Conservation (phyloP, 2,329 filamentous ascomycete species). For the Graphilbum sp. region DNA sequence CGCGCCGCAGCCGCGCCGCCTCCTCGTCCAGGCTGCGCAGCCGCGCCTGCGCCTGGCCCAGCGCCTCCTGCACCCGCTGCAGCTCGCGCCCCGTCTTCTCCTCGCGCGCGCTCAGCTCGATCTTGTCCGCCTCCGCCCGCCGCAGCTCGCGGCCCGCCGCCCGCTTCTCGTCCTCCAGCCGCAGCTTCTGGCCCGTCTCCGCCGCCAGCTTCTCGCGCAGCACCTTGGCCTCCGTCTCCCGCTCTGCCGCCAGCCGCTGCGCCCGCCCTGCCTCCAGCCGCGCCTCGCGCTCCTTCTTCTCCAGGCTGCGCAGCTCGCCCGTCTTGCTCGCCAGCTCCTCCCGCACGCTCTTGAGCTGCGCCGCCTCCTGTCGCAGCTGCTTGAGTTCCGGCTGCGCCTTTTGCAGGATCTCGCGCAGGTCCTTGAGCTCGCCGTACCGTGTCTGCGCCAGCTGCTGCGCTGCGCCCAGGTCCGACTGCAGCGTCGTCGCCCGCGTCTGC, state of each 20-base stretch:
- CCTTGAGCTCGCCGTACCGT: slow-evolving; percentile 74
- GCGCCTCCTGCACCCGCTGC: slow-evolving; percentile 54
- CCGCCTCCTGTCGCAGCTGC: slow-evolving; percentile 59
- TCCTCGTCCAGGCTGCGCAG: slow-evolving; percentile 59
- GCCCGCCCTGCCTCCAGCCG: slow-evolving; percentile 55
- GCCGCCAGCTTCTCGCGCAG: slow-evolving; percentile 64
- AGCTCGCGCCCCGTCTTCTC: slow-evolving; percentile 61
- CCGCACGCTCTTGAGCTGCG: slow-evolving; percentile 55
- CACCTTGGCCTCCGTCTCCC: slow-evolving; percentile 60
- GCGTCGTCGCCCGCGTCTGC: slow-evolving; percentile 47
- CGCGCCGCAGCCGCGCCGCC: slow-evolving; percentile 47
- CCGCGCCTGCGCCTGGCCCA: slow-evolving; percentile 45
- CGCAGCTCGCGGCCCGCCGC: slow-evolving; percentile 62
- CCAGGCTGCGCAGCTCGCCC: slow-evolving; percentile 55
- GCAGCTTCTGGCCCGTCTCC: slow-evolving; percentile 54
- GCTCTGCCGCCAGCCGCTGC: slow-evolving; percentile 54
- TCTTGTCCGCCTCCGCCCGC: slow-evolving; percentile 60
- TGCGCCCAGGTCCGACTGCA: slow-evolving; percentile 73
- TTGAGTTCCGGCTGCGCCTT: slow-evolving; percentile 79
- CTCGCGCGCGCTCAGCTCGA: slow-evolving; percentile 55
- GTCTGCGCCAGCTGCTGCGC: slow-evolving; percentile 75
- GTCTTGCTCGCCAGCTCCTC: slow-evolving; percentile 49
- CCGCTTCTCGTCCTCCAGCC: slow-evolving; percentile 64
- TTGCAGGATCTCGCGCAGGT: slow-evolving; percentile 62
- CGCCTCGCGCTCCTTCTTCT: slow-evolving; percentile 69